Evolutionary conservation across 352 stramenopile genomes (phyloP).

Genomic region (Pythium insidiosum): DNA sequence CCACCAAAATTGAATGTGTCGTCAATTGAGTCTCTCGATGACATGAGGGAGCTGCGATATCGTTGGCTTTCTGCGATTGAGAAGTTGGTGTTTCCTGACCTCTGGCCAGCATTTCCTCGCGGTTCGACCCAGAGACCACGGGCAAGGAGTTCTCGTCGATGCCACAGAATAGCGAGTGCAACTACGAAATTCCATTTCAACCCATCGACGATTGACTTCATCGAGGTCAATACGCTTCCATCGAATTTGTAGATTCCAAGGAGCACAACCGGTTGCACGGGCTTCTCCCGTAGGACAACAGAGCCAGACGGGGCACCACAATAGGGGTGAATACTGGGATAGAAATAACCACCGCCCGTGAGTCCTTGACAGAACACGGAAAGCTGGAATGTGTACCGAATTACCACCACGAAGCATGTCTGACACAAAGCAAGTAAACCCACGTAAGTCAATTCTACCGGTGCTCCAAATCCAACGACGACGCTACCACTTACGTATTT

Average conservation of each 20-base stretch:
- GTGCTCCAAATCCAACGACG: not conserved
- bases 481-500: constrained; percentile 56
- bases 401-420: constrained; percentile 9
- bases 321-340: constrained; percentile 74
- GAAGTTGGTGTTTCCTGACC: no score
- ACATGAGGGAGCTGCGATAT: constrained; percentile 38
- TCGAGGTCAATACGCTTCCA: constrained; percentile 24
- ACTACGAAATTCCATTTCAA: constrained; percentile 85
- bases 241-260: constrained; percentile 86
- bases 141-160: constrained; percentile 68
- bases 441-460: no score
- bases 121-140: constrained; percentile 72
- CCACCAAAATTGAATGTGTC: constrained; percentile 42
- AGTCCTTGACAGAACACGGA: constrained; percentile 77
- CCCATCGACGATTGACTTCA: constrained; percentile 51
- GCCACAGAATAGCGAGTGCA: constrained; percentile 68
- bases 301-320: constrained; percentile 33
- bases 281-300: constrained; percentile 28
- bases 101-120: no score
- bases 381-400: constrained; percentile 79
- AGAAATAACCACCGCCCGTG: constrained; percentile 43
- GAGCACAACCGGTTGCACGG: constrained; percentile 74
- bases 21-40: constrained; percentile 70
- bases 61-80: no score
- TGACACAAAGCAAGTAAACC: not conserved